Base-by-base conservation (phyloP, 2,329 filamentous ascomycete species). In the Mariannaea elegans region DNA sequence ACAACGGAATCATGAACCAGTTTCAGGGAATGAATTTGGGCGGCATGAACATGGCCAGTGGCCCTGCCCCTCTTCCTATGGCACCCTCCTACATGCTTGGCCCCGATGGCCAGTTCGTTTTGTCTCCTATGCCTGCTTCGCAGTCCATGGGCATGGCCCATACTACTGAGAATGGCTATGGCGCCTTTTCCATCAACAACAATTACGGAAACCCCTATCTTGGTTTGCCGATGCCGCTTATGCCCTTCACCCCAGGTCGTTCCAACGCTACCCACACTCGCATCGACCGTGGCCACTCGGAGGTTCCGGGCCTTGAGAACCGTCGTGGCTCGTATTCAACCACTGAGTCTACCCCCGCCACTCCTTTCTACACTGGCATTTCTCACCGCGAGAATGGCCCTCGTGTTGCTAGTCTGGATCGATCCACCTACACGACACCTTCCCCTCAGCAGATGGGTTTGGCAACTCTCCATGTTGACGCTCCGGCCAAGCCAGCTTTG, bases 281-380 rank as follows among this genome's bases (percentile, higher is more conserved):
- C 29, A 74, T 79, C 47, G 81, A 84, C 31, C 77, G 76, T 67
- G 76, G 73, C 13, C 80, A 81, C 48, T 79, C 81, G 24, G 84
- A 89, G 32, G 83, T 89, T 51, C 87, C 87, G 16, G 84, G 80
- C 29, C 78, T 90, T 27, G 87, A 90, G 66, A 89, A 89, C 59
- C 87, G 87, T 21, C 86, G 87, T 51, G 86, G 85, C 14, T 90
- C 87, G 2, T 89, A 90, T 73, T 90, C 87, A 1, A 90, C 87
- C 24, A 90, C 83, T 4, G 87, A 89, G 73, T 90, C 87, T 7
- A 84, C 86, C 23, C 84, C 87, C 3, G 84, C 87, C 4, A 91
- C 87, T 27, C 88, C 89, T 0, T 87, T 87, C 69, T 89, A 89
- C 65, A 84, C 83, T 55, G 81, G 82, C 49, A 76, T 83, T 64